Base-by-base conservation (phyloP, 2,329 filamentous ascomycete genomes). In the Diplodia intermedia region DNA sequence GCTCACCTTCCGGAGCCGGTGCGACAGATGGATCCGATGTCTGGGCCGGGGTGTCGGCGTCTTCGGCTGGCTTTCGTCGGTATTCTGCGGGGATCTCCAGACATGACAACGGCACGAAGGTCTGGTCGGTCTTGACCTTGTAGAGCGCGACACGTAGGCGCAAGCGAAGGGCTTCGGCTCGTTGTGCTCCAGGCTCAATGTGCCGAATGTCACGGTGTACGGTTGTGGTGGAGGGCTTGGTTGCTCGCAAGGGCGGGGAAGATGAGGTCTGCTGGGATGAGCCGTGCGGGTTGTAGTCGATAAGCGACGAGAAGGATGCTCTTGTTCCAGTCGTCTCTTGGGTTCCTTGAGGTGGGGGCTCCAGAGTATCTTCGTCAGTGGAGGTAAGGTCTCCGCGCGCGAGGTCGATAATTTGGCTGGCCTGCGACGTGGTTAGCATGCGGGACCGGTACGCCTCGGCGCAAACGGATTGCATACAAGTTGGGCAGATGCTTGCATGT, bases 41-140 rank as follows among this genome's bases (percentile, higher is more conserved):
- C 26, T 72, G 18, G 40, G 15, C 4, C 20, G n/a, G 43, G 11
- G 7, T 7, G 18, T 47, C 43, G 9, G 18, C 36, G n/a, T 70
- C 71, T 40, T 78, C 73, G 57, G 72, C 76, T 15, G 71, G 72
- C n/a, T 65, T 68, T 26, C 66, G 66, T n/a, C 63, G 66, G 40
- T 68, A 68, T 36, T 65, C 38, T 31, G 50, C 26, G 6, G 76
- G 75, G 12, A 80, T 68, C n/a, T 66, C 75, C 50, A 93, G 82
- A 55, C 86, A 79, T 67, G 88, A 83, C 69, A 92, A 84, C 1
- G 90, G 89, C 33, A 91, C 83, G 68, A 86, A 81, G 66, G 88
- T 85, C 78, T 94, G 91, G 69, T 90, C 88, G 1, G 91, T 93
- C 68, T 85, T 86, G 71, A 94, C 83, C 79, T 93, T 93, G 82